phyloP scores from a whole-genome alignment of 192 early-diverging fungal species.

The Piromyces finnis region DNA sequence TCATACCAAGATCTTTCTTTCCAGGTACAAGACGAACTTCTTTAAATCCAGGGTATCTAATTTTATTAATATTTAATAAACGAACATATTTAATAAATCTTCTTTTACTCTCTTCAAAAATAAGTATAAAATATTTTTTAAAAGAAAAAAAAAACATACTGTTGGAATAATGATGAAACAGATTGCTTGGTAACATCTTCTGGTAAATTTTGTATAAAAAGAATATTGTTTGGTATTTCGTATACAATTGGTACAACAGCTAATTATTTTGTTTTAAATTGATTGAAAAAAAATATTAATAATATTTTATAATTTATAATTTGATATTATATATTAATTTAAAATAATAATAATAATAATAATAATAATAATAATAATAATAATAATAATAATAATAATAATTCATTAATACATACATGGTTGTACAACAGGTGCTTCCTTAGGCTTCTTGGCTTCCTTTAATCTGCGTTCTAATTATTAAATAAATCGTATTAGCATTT shows the following conservation, averaged over 20 bases:
- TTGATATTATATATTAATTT: neutral
- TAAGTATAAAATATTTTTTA: constrained; percentile 1
- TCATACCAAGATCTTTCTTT: constrained; percentile 64
- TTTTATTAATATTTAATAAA: neutral
- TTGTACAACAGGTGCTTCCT: neutral
- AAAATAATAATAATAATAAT: neutral
- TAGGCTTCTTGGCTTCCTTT: constrained; percentile 1
- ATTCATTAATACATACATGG: constrained; percentile 2
- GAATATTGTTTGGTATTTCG: constrained; percentile 76
- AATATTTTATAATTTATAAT: no score
- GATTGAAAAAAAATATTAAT: no score
- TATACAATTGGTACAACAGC: constrained; percentile 36
- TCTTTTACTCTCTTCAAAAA: neutral
- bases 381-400: constrained; percentile 4
- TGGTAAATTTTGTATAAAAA: constrained; percentile 83
- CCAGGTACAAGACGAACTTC: constrained; percentile 88
- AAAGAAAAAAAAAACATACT: constrained; percentile 18
- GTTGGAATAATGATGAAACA: constrained; percentile 51
- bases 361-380: neutral
- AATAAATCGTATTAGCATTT: no score
- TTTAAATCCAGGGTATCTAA: constrained; percentile 65
- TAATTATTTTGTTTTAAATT: neutral
- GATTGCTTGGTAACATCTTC: constrained; percentile 41
- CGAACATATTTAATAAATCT: neutral
- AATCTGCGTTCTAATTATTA: neutral